Evolutionary conservation across 2,329 filamentous ascomycete species (phyloP), one percentile per base, ranked within the genome.

Genomic region (Pyrenophora seminiperda): DNA sequence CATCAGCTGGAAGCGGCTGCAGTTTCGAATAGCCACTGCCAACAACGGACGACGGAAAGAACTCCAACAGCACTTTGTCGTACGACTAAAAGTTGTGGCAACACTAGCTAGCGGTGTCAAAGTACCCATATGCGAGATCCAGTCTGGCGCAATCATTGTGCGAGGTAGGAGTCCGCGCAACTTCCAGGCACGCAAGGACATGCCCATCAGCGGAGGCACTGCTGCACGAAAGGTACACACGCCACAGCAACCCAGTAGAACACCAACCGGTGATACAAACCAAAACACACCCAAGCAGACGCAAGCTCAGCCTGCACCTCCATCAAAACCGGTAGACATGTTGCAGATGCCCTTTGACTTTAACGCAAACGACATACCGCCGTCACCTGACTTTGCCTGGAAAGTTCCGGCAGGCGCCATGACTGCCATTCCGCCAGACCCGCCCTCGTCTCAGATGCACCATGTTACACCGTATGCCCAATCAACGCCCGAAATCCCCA

Each of bases 21-120:
- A 97, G 66, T 97, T 97, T 69, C 83, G 93, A 63, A 96, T 93
- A 71, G 93, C 93, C 14, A 97, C 93, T 7, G 93, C 93, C 48
- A 97, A 97, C 76, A 97, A 97, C 70, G 93, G 93, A 9, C 85
- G 93, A 53, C 83, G 93, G 56, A 96, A 96, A 76, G 93, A 97
- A 72, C 82, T 97, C 37, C 93, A 97, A 70, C 93, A 97, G 70
- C 93, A 97, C 75, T 97, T 97, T 73, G 86, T 96, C 9, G 81
- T 97, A 50, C 88, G 91, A 56, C 78, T 97, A 42, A 96, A 93
- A 73, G 87, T 96, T 7, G 79, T 92, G 57, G 92, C 88, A 13
- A 94, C 90, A 0, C 77, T 97, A 41, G 83, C 90, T 1, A 94
- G 90, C 53, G 91, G 91, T n/a, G 82, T 81, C 27, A 96, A 92